Base-by-base conservation (phyloP, 495 filamentous ascomycete genomes). In the Annulohypoxylon maeteangense region DNA sequence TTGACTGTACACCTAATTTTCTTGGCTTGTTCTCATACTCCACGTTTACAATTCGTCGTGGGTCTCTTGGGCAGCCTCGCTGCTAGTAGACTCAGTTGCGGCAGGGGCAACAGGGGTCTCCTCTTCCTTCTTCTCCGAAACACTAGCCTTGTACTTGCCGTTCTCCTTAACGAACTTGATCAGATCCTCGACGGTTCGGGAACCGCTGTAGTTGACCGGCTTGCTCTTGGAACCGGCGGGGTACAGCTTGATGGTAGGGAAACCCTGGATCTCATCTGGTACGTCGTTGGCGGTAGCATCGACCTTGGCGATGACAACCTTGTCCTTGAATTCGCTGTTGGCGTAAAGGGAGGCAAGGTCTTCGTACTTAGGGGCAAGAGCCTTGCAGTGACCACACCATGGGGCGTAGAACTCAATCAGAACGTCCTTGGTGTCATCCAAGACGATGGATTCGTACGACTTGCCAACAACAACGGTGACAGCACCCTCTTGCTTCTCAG, bases 301-400 rank as follows among this genome's bases (percentile, higher is more conserved):
- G 75, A 99, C 92, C 89, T 99, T 99, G 79, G 96, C 95, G 74
- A 99, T 90, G 67, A 91, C 91, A 38, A 98, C 90, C 87, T 97
- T 92, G 76, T 90, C 85, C 79, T 88, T 86, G 78, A 88, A 88
- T 62, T 93, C 91, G 62, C 88, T 82, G 70, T 90, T 85, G 78
- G 84, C 85, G 83, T 95, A 99, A 60, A 97, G 83, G 61, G 83
- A 82, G 27, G 90, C 95, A 62, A 99, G 92, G 79, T 97, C 93
- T 71, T 96, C 93, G 78, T 95, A 95, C 84, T 95, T 93, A 67
- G 92, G 92, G 47, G 92, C 92, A 31, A 95, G 84, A 68, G 93
- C 91, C 86, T 99, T 99, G 91, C 95, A 99, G 88, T 99, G 95
- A 72, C 95, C 95, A 79, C 96, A 99, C 96, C 95, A 98, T 44